Evolutionary conservation across 495 filamentous ascomycete genomes (phyloP), one percentile per base, ranked within the genome.

Genomic region (Chaetomium cochliodes): DNA sequence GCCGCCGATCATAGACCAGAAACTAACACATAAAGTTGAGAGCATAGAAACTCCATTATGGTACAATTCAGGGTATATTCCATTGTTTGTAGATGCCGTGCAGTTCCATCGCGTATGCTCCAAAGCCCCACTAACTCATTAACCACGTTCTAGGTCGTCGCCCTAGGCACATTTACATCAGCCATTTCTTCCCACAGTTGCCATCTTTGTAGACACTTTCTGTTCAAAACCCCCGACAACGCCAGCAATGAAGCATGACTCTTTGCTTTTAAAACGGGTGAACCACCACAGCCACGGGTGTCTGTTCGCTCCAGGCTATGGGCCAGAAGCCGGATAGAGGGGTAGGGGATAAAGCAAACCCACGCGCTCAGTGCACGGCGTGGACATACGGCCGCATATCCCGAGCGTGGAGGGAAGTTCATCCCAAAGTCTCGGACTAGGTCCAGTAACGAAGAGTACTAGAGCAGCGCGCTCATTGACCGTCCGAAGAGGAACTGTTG

Each of bases 401-500:
- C 33, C 5, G 1, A 7, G 6, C 33, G 1, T 1, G 5, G 6
- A 7, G 33, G 33, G 33, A 11, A 11, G 33, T 12, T 37, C 33
- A 18, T 0, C 5, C 26, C 2, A 25, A 55, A 13, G 23, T 30
- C 7, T 11, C 22, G 30, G 0, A 22, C 16, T 20, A 26, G 25
- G 37, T 26, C 5, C 12, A 13, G 11, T 30, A 18, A 15, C 18
- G 23, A 15, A 18, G 52, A 13, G 0, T 2, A 37, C 18, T 11
- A 28, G 9, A 11, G 33, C 6, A 37, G 15, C 15, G 16, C 52
- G 23, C 26, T 46, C 28, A 60, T 15, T 54, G 46, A 5, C 25
- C 37, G 11, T 59, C 55, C 22, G 46, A 65, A 18, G 63, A 59
- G 0, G 61, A 64, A 16, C 60, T 58, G n/a, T 67, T 67, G 6